Conservation (phyloP, 306 rosid species). For the Fragaria iinumae region DNA sequence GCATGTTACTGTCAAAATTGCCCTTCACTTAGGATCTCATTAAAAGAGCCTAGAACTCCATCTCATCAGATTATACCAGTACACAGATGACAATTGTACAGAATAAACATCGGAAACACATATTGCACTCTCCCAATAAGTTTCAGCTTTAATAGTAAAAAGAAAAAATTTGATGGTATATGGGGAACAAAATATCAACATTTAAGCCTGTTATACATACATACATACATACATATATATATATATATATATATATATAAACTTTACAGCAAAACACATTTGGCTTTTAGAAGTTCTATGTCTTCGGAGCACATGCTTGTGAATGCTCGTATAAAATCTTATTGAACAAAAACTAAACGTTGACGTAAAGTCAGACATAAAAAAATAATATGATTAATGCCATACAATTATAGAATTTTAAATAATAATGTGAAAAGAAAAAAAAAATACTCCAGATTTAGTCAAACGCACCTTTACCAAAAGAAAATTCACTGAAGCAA, state of each 20-base stretch:
- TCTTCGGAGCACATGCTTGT: background rate
- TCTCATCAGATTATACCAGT: background rate
- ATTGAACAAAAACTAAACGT: background rate
- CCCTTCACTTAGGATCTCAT: background rate
- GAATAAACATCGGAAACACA: background rate
- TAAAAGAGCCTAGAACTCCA: background rate
- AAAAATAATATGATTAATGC: background rate
- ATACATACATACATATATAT: background rate
- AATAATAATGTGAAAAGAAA: background rate
- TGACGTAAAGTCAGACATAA: background rate
- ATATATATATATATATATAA: background rate
- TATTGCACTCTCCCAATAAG: background rate
- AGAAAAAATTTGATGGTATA: background rate
- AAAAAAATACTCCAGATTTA: conserved; percentile 6
- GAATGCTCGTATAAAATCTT: background rate
- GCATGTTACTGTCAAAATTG: background rate
- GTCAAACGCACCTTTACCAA: conserved; percentile 70
- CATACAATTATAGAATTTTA: background rate
- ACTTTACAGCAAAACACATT: background rate
- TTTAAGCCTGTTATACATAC: background rate
- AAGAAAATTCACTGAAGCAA: conserved; percentile 71
- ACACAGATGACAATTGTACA: background rate
- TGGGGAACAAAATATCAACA: conserved; percentile 3
- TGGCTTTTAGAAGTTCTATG: background rate
- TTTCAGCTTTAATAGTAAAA: background rate